Conservation (phyloP, 352 stramenopile species). For the Pythium rhizo-oryzae region DNA sequence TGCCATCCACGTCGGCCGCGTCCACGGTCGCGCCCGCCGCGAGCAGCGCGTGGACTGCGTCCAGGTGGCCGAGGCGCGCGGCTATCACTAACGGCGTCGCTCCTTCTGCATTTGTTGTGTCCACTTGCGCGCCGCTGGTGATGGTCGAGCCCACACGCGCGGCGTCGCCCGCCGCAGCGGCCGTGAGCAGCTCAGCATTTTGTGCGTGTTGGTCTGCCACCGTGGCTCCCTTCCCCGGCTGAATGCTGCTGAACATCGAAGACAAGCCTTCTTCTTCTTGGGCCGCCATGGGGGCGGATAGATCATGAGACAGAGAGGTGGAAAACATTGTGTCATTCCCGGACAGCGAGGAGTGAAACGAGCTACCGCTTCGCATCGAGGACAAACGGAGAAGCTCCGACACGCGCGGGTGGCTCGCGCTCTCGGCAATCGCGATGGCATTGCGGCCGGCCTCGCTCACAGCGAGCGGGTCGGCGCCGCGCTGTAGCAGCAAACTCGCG, state of each 20-base stretch:
- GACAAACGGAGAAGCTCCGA: constrained; percentile 1
- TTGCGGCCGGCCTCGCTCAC: constrained; percentile 7
- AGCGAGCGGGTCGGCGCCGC: constrained; percentile 1
- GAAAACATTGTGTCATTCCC: neutral
- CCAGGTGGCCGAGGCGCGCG: neutral
- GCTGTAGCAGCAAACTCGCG: neutral
- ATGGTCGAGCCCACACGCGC: neutral
- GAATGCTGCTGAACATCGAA: no score
- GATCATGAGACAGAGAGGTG: neutral
- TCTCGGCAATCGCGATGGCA: constrained; percentile 12
- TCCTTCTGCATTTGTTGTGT: neutral
- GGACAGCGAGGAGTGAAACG: constrained; percentile 1
- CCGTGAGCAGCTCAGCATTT: constrained; percentile 5
- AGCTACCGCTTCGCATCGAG: neutral
- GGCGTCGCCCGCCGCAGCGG: neutral
- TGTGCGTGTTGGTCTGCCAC: no score
- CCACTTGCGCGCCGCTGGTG: neutral
- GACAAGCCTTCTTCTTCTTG: neutral
- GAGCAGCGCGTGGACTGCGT: neutral
- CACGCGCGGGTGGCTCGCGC: constrained; percentile 3
- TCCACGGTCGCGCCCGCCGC: neutral
- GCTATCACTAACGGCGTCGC: constrained; percentile 7
- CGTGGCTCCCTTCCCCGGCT: no score
- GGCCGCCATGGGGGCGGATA: neutral
- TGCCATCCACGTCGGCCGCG: neutral